Conservation (phyloP, 2,329 filamentous ascomycete species). For the Aureobasidium sp. region DNA sequence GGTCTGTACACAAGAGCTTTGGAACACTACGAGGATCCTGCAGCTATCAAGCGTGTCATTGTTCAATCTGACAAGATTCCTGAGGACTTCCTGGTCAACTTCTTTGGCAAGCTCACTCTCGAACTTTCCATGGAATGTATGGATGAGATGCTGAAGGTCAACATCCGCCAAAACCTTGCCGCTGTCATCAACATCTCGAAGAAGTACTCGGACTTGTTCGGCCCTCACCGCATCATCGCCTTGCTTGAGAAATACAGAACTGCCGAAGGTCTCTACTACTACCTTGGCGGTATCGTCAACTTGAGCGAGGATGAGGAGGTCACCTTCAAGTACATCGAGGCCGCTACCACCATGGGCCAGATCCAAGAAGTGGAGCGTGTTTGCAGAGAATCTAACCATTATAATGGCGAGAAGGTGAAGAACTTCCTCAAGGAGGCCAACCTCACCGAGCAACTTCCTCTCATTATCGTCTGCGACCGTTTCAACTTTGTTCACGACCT, state of each 20-base stretch:
- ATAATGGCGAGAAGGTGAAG: constrained; percentile 93
- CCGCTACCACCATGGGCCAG: constrained; percentile 87
- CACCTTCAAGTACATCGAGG: constrained; percentile 98
- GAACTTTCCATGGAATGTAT: constrained; percentile 92
- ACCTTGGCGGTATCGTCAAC: constrained; percentile 96
- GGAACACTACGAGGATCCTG: constrained; percentile 89
- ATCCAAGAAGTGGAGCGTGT: constrained; percentile 95
- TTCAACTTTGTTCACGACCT: constrained; percentile 98
- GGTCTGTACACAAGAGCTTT: constrained; percentile 65
- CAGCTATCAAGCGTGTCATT: constrained; percentile 81
- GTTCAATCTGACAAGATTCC: constrained; percentile 82
- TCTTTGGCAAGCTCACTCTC: constrained; percentile 90
- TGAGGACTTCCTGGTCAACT: constrained; percentile 83
- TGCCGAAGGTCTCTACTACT: constrained; percentile 94
- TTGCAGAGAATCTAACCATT: constrained; percentile 76
- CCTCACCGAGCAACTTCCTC: constrained; percentile 81
- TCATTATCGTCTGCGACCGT: constrained; percentile 98
- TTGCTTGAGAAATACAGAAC: constrained; percentile 98
- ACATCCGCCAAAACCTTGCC: constrained; percentile 95
- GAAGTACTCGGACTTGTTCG: constrained; percentile 94
- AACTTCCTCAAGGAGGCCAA: constrained; percentile 98
- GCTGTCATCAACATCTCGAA: constrained; percentile 92
- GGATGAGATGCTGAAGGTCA: constrained; percentile 91
- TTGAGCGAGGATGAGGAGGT: constrained; percentile 92
- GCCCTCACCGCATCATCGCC: constrained; percentile 79